A percentile compares a stretch with the other conserved stretches of the same genome.
These are phyloP conservation scores for Begonia peltatifolia DNA, from an alignment of 306 rosid genomes.

Conservation along the genomic window DNA sequence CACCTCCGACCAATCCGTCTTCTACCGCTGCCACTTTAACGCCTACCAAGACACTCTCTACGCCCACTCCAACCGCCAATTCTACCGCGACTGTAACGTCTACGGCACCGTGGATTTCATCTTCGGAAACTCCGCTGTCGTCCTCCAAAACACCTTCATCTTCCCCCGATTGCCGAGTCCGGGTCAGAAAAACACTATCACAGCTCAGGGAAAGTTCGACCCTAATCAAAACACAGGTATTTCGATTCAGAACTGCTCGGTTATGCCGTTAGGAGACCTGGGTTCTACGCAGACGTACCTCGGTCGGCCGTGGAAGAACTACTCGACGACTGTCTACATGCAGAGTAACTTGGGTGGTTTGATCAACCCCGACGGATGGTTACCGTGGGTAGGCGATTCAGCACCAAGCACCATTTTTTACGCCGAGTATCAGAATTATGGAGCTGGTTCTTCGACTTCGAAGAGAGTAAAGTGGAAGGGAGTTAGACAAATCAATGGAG, in stretches of 20 bases:
- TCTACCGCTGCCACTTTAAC: conserved; percentile 5
- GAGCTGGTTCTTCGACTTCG: conserved; percentile 4
- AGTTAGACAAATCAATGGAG: neutral
- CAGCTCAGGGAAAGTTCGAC: conserved; percentile 8
- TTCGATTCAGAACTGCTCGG: conserved; percentile 8
- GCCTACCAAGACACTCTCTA: conserved; percentile 12
- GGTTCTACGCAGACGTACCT: conserved; percentile 4
- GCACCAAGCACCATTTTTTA: conserved; percentile 3
- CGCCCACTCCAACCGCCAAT: conserved; percentile 7
- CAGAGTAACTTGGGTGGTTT: neutral
- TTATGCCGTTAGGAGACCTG: neutral
- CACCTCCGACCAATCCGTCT: conserved; percentile 1
- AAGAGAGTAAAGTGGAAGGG: conserved; percentile 5
- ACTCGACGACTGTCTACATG: conserved; percentile 7
- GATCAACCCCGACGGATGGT: conserved; percentile 10
- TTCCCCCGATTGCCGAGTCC: neutral
- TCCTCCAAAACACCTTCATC: conserved; percentile 5
- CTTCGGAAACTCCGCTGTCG: conserved; percentile 8
- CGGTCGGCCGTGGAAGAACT: conserved; percentile 10
- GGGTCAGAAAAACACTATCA: conserved; percentile 6
- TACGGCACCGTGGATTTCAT: conserved; percentile 11
- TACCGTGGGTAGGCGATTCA: conserved; percentile 5
- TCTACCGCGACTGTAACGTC: conserved; percentile 8
- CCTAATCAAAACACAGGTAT: conserved; percentile 6
- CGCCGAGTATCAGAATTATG: neutral